Evolutionary conservation across 2,329 filamentous ascomycete species (phyloP), one percentile per base, ranked within the genome.

Genomic region (Alternaria tenuissima): DNA sequence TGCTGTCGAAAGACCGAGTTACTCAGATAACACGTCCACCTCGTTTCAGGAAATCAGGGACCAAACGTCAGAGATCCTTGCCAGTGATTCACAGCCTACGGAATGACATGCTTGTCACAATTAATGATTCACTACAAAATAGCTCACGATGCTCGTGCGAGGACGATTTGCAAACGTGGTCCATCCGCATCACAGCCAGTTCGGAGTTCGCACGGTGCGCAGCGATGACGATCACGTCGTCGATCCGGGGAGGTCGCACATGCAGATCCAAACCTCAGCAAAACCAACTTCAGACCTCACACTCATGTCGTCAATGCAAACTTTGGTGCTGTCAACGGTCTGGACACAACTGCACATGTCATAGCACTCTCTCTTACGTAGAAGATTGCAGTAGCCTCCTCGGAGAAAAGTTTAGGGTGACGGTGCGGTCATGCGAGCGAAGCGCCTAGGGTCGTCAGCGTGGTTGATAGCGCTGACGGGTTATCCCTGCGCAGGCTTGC

Each of bases 151-250:
- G 42, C n/a, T 55, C 44, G 44, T 34, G 28, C 44, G 55, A 53
- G 18, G 34, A 32, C 43, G 26, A 26, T 26, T 26, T 53, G 59
- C 55, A 47, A 61, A 64, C 36, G 34, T 24, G 24, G 30, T 26
- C 20, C 18, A 38, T 18, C 18, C 32, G 26, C 38, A 36, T 38
- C 30, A 57, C 52, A 48, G 41, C 42, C 1, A 52, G 32, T 6
- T 36, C 32, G 14, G 11, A 42, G 38, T 32, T 39, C 41, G 39
- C 26, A 34, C 39, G 41, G 46, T 47, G 48, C 62, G 57, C 42
- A 55, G 49, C 47, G 16, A 58, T 62, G 66, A 63, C 59, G 58
- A 67, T 68, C 62, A 63, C 24, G 63, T 51, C 30, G 63, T 55
- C 52, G 58, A 66, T 66, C 61, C 34, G 55, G 59, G 57, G 55